phyloP scores from a whole-genome alignment of 2,329 filamentous ascomycete species.

The Macrophomina pseudophaseolina region DNA sequence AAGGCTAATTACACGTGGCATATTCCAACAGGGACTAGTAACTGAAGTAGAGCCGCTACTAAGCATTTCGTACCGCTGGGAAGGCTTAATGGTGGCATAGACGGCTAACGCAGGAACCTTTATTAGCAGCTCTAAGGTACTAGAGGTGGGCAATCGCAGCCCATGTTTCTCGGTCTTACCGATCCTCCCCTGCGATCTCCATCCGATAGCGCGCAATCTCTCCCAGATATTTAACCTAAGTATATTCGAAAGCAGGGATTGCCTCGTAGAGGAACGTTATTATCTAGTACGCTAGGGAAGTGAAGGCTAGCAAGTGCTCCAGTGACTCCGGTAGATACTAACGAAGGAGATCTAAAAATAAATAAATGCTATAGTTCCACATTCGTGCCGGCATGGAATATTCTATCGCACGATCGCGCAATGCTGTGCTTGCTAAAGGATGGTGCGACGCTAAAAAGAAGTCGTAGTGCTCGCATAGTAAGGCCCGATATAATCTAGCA shows the following conservation, averaged over 20 bases:
- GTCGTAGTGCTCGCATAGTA: conserved; percentile 72
- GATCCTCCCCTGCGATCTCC: conserved; percentile 86
- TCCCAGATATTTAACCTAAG: conserved; percentile 92
- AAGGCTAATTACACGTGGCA: too few species aligned
- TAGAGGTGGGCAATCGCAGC: conserved; percentile 78
- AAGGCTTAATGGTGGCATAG: conserved; percentile 90
- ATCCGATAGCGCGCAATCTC: conserved; percentile 86
- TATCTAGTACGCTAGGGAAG: conserved; percentile 88
- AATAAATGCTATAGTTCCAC: conserved; percentile 93
- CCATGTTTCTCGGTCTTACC: conserved; percentile 79
- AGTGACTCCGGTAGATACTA: conserved; percentile 75
- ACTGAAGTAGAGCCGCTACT: conserved; percentile 77
- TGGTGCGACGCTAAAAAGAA: conserved; percentile 84
- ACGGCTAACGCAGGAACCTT: conserved; percentile 73
- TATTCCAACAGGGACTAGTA: conserved; percentile 46
- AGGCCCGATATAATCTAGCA: conserved; percentile 78
- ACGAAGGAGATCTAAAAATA: conserved; percentile 71
- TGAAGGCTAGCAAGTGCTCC: conserved; percentile 90
- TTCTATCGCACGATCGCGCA: conserved; percentile 73
- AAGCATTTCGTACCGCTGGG: conserved; percentile 69
- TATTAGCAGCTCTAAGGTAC: conserved; percentile 83
- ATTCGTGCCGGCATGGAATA: conserved; percentile 92
- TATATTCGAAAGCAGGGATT: conserved; percentile 80
- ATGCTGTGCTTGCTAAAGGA: conserved; percentile 71
- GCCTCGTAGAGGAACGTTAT: conserved; percentile 87